Evolutionary conservation across 106 monocot species (phyloP).

Genomic region (Dendrobium huoshanense): DNA sequence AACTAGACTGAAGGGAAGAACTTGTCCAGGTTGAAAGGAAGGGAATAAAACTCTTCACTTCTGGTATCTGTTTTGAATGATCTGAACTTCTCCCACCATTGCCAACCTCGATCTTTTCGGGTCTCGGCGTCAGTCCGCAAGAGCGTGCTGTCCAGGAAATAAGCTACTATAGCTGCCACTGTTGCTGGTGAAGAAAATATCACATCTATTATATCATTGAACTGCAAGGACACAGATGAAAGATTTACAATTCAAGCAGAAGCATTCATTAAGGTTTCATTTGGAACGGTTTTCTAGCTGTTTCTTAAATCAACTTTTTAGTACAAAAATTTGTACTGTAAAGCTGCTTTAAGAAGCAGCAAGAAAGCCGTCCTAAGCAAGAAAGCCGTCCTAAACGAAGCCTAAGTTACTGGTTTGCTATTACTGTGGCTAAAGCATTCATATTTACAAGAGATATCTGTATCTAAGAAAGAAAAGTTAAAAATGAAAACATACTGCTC

Average conservation of each 20-base stretch:
- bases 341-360: too few relatives aligned
- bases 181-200: slow-evolving; percentile 77
- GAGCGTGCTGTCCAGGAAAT: slow-evolving; percentile 59
- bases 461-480: too few relatives aligned
- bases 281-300: too few relatives aligned
- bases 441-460: too few relatives aligned
- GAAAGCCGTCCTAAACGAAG: too few relatives aligned
- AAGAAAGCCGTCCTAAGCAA: too few relatives aligned
- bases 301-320: too few relatives aligned
- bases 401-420: too few relatives aligned
- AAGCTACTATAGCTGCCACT: slow-evolving; percentile 62
- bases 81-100: slow-evolving; percentile 88
- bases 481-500: slow-evolving; percentile 32
- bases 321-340: too few relatives aligned
- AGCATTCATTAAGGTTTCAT: too few relatives aligned
- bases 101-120: slow-evolving; percentile 68
- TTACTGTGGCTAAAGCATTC: too few relatives aligned
- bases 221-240: slow-evolving; percentile 36
- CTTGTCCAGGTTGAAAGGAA: slow-evolving; percentile 82
- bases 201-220: slow-evolving; percentile 78
- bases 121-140: slow-evolving; percentile 16
- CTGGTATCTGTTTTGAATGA: slow-evolving; percentile 46
- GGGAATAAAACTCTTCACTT: slow-evolving; percentile 78
- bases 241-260: not conserved
- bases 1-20: slow-evolving; percentile 70